Evolutionary conservation across 331 rosid genomes (phyloP).

Genomic region (Arachis monticola): DNA sequence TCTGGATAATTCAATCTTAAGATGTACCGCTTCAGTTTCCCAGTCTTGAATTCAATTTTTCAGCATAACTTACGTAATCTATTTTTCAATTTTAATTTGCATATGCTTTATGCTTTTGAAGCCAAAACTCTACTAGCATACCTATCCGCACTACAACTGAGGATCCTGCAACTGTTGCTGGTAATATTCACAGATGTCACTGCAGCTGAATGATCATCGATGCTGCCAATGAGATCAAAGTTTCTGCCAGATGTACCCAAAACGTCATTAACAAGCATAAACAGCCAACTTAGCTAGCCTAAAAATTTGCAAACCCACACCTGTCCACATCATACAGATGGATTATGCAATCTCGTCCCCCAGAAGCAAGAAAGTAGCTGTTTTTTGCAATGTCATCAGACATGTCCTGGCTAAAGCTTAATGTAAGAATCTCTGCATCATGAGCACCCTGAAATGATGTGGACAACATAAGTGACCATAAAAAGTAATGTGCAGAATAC

Average conservation of each 20-base stretch:
- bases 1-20: slow-evolving; percentile 11
- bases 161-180: slow-evolving; percentile 53
- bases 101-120: slow-evolving; percentile 29
- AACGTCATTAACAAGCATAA: slow-evolving; percentile 37
- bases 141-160: slow-evolving; percentile 85
- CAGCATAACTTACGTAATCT: slow-evolving; percentile 7
- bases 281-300: slow-evolving; percentile 32
- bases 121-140: slow-evolving; percentile 36
- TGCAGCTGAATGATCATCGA: slow-evolving; percentile 74
- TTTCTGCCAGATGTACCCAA: slow-evolving; percentile 56
- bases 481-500: neutral
- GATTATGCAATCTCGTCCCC: slow-evolving; percentile 69
- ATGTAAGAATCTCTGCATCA: slow-evolving; percentile 73
- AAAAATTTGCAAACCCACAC: slow-evolving; percentile 44
- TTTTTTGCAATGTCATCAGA: slow-evolving; percentile 38
- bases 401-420: slow-evolving; percentile 57
- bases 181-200: slow-evolving; percentile 68
- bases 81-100: neutral
- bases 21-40: slow-evolving; percentile 14
- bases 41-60: slow-evolving; percentile 9
- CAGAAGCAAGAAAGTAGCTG: slow-evolving; percentile 67
- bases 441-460: slow-evolving; percentile 68
- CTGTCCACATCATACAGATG: slow-evolving; percentile 73
- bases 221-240: slow-evolving; percentile 62
- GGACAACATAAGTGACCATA: slow-evolving; percentile 31